Evolutionary conservation across 139 green algal species (phyloP).

Genomic region (Chlamydomonas asymmetrica): DNA sequence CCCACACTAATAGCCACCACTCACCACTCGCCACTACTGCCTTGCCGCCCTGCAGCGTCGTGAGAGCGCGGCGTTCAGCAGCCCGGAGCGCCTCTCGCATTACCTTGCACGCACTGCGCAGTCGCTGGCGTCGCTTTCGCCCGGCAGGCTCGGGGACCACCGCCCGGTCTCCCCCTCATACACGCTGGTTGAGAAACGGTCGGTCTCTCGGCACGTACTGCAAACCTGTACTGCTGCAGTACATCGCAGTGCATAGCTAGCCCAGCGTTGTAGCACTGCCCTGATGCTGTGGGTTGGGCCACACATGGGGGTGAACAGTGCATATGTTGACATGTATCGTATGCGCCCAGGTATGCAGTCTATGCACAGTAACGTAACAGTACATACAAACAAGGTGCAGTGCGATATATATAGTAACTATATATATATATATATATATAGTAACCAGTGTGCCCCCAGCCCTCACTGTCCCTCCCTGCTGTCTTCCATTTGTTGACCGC

Average conservation of each 20-base stretch:
- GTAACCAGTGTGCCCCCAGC: not conserved
- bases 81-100: not conserved
- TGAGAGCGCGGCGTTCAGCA: not conserved
- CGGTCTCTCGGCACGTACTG: not conserved
- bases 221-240: not conserved
- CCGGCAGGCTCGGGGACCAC: too few species aligned
- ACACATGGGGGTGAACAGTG: not conserved
- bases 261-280: not conserved
- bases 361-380: too few species aligned
- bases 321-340: not conserved
- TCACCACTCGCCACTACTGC: not conserved
- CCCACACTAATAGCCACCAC: not conserved
- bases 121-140: not conserved
- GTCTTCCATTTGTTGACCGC: not conserved
- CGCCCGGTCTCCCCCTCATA: not conserved
- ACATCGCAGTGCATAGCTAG: not conserved
- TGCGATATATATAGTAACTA: not conserved
- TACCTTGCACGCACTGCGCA: slow-evolving; percentile 1
- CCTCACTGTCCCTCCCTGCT: not conserved
- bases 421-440: too few species aligned
- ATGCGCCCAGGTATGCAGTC: not conserved
- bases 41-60: not conserved
- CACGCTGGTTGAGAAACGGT: slow-evolving; percentile 17
- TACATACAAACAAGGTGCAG: too few species aligned
- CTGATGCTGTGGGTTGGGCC: not conserved